A percentile compares a stretch with the other conserved stretches of the same genome.
These are phyloP conservation scores for Endotrypanum monterogeii DNA, from an alignment of 208 protist species.

Conservation along the genomic window DNA sequence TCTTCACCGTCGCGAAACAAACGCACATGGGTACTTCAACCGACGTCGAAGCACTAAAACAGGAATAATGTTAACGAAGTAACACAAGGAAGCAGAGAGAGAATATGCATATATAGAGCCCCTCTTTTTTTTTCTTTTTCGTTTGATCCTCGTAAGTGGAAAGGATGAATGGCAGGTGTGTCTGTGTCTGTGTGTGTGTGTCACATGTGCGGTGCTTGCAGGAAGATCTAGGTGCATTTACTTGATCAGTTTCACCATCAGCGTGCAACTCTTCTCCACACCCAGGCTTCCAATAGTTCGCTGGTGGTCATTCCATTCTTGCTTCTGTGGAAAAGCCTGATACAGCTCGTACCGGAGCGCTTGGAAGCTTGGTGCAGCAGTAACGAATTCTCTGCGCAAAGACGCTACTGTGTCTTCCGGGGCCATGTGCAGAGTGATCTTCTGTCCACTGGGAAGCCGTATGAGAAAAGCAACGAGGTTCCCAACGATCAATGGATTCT, in stretches of 20 bases:
- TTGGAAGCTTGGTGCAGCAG: slow-evolving; percentile 54
- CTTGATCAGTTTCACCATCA: slow-evolving; percentile 43
- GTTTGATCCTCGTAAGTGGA: not conserved
- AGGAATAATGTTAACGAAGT: too few relatives aligned
- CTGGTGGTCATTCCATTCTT: slow-evolving; percentile 54
- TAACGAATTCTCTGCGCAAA: slow-evolving; percentile 59
- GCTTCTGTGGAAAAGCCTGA: slow-evolving; percentile 65
- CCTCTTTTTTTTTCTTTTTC: too few relatives aligned
- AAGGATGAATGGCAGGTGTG: not conserved
- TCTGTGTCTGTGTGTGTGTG: not conserved
- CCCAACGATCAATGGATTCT: slow-evolving; percentile 14
- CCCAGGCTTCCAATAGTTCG: slow-evolving; percentile 65
- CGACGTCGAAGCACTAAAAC: too few relatives aligned
- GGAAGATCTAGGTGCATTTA: not conserved
- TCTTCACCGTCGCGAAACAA: too few relatives aligned
- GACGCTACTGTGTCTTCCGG: slow-evolving; percentile 62
- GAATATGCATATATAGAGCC: too few relatives aligned
- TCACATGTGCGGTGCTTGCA: not conserved
- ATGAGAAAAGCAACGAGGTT: slow-evolving; percentile 63
- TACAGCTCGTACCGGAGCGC: slow-evolving; percentile 64
- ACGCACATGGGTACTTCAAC: too few relatives aligned
- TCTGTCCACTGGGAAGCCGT: slow-evolving; percentile 68
- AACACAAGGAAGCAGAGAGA: too few relatives aligned
- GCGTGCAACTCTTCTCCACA: slow-evolving; percentile 60
- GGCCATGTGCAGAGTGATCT: slow-evolving; percentile 53